phyloP scores from a whole-genome alignment of 1,284 basidiomycete species.

The Rhizopogon parksii region DNA sequence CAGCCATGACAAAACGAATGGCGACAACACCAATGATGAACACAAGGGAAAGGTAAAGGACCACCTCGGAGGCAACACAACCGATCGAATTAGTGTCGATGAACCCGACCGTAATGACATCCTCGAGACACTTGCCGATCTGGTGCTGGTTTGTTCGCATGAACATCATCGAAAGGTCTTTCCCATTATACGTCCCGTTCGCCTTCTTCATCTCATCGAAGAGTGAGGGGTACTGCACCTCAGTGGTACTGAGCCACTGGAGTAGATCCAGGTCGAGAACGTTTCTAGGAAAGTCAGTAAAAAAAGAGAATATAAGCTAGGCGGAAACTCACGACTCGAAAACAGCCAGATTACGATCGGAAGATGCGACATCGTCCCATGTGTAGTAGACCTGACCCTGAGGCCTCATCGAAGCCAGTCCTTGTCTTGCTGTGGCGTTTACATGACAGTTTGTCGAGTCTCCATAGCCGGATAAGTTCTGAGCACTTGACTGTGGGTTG shows the following conservation, averaged over 20 bases:
- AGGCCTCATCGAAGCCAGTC: conserved; percentile 44
- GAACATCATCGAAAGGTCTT: conserved; percentile 83
- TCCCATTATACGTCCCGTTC: conserved; percentile 71
- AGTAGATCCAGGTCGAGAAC: conserved; percentile 86
- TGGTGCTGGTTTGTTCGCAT: conserved; percentile 57
- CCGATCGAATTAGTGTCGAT: conserved; percentile 93
- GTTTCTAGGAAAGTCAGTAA: conserved; percentile 38
- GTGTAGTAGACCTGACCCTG: conserved; percentile 89
- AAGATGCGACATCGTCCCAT: conserved; percentile 78
- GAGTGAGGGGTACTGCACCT: conserved; percentile 76
- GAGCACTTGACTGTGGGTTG: conserved; percentile 56
- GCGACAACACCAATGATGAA: conserved; percentile 97
- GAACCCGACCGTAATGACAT: conserved; percentile 84
- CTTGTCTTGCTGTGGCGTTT: conserved; percentile 43
- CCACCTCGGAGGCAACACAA: conserved; percentile 91
- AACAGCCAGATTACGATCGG: conserved; percentile 77
- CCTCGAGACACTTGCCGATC: conserved; percentile 78
- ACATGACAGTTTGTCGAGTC: conserved; percentile 68
- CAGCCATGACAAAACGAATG: conserved; percentile 95
- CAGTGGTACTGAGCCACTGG: conserved; percentile 71
- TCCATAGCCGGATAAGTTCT: conserved; percentile 69
- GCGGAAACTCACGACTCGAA: conserved; percentile 71
- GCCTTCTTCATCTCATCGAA: conserved; percentile 73
- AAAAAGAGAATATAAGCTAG: conserved; percentile 4
- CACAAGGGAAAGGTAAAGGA: conserved; percentile 91